These are phyloP conservation scores for Eimeria zaria DNA, from an alignment of 169 alveolate genomes.

Conservation along the genomic window DNA sequence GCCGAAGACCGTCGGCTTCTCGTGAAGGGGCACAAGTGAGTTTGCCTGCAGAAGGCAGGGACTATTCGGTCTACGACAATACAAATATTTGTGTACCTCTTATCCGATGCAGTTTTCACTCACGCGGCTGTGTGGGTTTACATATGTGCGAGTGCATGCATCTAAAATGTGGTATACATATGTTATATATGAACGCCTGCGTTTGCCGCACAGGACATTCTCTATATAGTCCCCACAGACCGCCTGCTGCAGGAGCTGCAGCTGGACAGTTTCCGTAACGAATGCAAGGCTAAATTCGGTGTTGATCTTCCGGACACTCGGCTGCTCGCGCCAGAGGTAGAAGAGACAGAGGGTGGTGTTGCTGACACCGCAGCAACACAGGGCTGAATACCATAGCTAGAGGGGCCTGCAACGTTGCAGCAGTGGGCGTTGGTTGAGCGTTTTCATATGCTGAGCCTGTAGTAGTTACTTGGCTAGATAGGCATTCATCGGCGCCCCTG, in stretches of 20 bases:
- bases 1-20: neutral
- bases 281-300: constrained; percentile 41
- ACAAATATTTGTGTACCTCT: neutral
- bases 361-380: neutral
- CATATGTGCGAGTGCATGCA: neutral
- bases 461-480: neutral
- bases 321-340: neutral
- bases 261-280: neutral
- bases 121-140: neutral
- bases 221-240: constrained; percentile 25
- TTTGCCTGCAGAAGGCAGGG: neutral
- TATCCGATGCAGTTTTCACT: neutral
- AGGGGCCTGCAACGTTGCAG: neutral
- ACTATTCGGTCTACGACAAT: neutral
- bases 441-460: neutral
- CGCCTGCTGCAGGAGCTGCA: constrained; percentile 29
- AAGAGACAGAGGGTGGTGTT: neutral
- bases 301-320: constrained; percentile 43
- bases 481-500: neutral
- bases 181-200: neutral
- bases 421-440: neutral
- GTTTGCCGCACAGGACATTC: neutral
- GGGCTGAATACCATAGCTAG: neutral
- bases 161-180: neutral
- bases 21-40: constrained; percentile 21